These are phyloP conservation scores for Lactarius akahatsu DNA, from an alignment of 768 basidiomycete genomes.

Conservation along the genomic window DNA sequence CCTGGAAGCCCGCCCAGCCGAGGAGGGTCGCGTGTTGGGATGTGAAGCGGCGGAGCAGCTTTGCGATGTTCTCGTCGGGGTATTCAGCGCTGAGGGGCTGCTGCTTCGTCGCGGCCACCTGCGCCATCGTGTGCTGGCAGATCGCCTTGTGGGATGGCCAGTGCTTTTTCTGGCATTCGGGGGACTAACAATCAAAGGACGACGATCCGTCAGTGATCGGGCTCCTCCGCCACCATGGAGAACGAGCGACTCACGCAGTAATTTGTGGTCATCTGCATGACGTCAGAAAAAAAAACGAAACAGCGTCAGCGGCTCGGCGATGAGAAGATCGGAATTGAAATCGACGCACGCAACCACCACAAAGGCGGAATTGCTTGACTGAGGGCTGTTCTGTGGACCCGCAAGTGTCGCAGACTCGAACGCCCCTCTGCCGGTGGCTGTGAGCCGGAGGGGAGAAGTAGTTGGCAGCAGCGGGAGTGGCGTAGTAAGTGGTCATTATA, in stretches of 20 bases:
- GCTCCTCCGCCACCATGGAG: conserved; percentile 16
- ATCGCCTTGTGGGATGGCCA: conserved; percentile 78
- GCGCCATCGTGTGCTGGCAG: conserved; percentile 74
- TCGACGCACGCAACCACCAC: conserved; percentile 77
- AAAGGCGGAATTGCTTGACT: conserved; percentile 65
- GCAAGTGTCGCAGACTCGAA: conserved; percentile 79
- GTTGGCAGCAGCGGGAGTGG: conserved; percentile 77
- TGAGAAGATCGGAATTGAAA: conserved; percentile 17
- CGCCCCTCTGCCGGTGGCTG: conserved; percentile 58
- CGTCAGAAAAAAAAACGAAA: conserved; percentile 31
- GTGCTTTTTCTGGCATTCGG: conserved; percentile 72
- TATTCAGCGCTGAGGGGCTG: conserved; percentile 41
- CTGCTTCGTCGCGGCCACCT: conserved; percentile 58
- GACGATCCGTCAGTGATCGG: conserved; percentile 13
- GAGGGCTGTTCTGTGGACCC: conserved; percentile 64
- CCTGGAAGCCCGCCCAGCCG: conserved; percentile 84
- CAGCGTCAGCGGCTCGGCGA: conserved; percentile 1
- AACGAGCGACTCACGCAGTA: conserved; percentile 59
- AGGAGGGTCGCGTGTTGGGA: conserved; percentile 68
- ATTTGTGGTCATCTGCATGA: conserved; percentile 72
- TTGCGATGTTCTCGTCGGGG: conserved; percentile 65
- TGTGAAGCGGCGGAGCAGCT: conserved; percentile 75
- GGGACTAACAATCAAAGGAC: conserved; percentile 49
- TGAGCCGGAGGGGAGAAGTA: conserved; percentile 56
- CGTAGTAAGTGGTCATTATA: conserved; percentile 48